Percentiles rank a stretch among this genome's conserved stretches.
phyloP scores from a whole-genome alignment of 352 stramenopile species.

The Globisporangium cystogenes region DNA sequence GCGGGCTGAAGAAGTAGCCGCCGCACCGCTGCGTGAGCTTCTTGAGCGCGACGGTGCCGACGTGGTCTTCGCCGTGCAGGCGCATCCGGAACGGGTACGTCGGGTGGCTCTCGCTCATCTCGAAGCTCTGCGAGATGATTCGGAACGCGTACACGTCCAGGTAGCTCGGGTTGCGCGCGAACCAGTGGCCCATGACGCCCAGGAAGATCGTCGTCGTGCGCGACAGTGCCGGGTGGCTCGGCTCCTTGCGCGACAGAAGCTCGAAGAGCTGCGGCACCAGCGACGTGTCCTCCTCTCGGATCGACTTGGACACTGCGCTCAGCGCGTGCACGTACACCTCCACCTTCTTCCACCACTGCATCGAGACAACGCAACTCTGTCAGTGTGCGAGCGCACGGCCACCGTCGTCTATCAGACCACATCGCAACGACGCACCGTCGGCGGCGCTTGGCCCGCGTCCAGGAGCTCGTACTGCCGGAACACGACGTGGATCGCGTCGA shows the following conservation, averaged over 20 bases:
- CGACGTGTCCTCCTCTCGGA: slow-evolving; percentile 71
- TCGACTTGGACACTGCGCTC: slow-evolving; percentile 76
- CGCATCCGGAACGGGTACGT: slow-evolving; percentile 40
- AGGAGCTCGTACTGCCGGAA: slow-evolving; percentile 62
- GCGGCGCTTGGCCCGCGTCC: slow-evolving; percentile 24
- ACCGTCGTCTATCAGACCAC: not conserved
- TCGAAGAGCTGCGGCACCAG: slow-evolving; percentile 71
- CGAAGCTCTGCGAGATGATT: slow-evolving; percentile 70
- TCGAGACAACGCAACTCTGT: not conserved
- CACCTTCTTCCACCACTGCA: slow-evolving; percentile 67
- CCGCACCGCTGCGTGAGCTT: slow-evolving; percentile 69
- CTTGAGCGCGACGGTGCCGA: slow-evolving; percentile 59
- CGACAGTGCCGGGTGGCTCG: slow-evolving; percentile 47
- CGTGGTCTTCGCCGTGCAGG: slow-evolving; percentile 45
- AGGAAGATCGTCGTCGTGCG: slow-evolving; percentile 69
- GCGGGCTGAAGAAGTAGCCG: slow-evolving; percentile 49
- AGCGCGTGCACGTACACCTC: slow-evolving; percentile 83
- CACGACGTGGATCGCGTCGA: slow-evolving; percentile 67
- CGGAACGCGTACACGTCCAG: slow-evolving; percentile 52
- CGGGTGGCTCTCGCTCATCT: slow-evolving; percentile 28
- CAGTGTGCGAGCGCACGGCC: not conserved
- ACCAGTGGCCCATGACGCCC: slow-evolving; percentile 68
- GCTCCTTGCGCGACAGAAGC: slow-evolving; percentile 60
- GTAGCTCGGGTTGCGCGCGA: slow-evolving; percentile 54
- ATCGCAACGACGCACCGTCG: slow-evolving; percentile 18